Base-by-base conservation (phyloP, 305 asterid genomes). In the Fraxinus greggii region DNA sequence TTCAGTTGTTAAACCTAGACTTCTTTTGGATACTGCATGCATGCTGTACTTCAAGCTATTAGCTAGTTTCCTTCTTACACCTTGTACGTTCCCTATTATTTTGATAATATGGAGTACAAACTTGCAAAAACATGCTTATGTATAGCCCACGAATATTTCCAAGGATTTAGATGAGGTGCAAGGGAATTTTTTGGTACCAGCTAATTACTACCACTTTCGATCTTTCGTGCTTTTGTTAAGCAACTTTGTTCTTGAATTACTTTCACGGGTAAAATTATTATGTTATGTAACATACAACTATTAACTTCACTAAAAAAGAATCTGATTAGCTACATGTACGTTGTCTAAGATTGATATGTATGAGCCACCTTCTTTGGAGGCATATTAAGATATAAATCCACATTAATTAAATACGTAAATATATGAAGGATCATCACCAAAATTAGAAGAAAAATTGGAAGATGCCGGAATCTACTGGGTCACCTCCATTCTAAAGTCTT, bases 331-430 rank as follows among this genome's bases (percentile, higher is more conserved):
- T 59, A 9, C 32, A 15, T 76, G 65, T 81, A 94, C 98, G 97
- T 95, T 97, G 81, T 95, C 98, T 77, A 95, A 95, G 54, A 95
- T 42, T 42, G n/a, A 42, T 42, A 12, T 42, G n/a, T 42, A 42
- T 42, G 54, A 42, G 54, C 54, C 17, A 36, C 42, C 54, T 13
- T 12, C 17, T 10, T 40, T 40, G 51, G 17, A 1, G 51, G 3
- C 17, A 40, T 5, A 40, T 40, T 38, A 38, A 38, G 48, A 9
- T 9, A 40, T 40, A 40, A 40, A 9, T 40, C 48, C 48, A 40
- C 17, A 10, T 40, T 40, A 12, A 10, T 40, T 40, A 40, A 9
- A 40, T 40, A 40, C 17, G 17, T 42, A 42, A 42, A 42, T 51
- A 51, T 51, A 51, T 9, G 23, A 17, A 51, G 8, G 21, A 48